Percentiles rank a stretch among this genome's conserved stretches.
Conservation (phyloP, 805 yeast species). For the Metschnikowia baotianmanensis region DNA sequence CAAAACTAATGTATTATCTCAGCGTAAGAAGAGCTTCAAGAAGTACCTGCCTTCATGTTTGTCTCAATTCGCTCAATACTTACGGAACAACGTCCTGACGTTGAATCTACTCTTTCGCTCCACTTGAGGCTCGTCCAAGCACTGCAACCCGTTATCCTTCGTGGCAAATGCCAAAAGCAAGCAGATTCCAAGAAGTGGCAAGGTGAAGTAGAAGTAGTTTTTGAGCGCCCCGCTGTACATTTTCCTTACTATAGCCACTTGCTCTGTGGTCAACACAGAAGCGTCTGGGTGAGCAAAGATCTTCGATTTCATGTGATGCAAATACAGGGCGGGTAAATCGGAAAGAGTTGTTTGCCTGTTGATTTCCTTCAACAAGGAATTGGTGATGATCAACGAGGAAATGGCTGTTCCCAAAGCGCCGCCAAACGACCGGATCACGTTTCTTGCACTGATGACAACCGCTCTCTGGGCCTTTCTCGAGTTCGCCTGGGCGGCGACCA, state of each 20-base stretch:
- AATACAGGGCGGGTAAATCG: constrained; percentile 13
- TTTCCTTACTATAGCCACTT: constrained; percentile 19
- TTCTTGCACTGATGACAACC: constrained; percentile 55
- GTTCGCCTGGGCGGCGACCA: constrained; percentile 56
- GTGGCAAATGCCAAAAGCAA: constrained; percentile 31
- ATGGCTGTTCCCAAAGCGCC: constrained; percentile 61
- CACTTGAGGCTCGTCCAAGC: constrained; percentile 27
- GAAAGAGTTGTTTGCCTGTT: constrained; percentile 2
- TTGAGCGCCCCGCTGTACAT: constrained; percentile 30
- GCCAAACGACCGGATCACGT: constrained; percentile 56
- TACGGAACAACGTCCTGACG: neutral
- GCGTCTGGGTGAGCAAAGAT: constrained; percentile 31
- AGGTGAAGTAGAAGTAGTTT: constrained; percentile 31
- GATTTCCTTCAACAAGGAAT: constrained; percentile 29
- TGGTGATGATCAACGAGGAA: constrained; percentile 37
- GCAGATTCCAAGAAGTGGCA: constrained; percentile 37
- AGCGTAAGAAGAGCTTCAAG: no score
- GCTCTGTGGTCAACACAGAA: constrained; percentile 21
- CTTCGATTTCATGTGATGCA: constrained; percentile 25
- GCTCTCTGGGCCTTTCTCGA: constrained; percentile 52
- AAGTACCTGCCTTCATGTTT: no score
- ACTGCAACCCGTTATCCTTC: constrained; percentile 39
- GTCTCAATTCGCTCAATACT: no score
- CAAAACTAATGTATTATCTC: no score
- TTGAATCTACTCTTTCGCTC: neutral